Conservation (phyloP, 2,329 filamentous ascomycete genomes). For the Penicillium sclerotigenum region DNA sequence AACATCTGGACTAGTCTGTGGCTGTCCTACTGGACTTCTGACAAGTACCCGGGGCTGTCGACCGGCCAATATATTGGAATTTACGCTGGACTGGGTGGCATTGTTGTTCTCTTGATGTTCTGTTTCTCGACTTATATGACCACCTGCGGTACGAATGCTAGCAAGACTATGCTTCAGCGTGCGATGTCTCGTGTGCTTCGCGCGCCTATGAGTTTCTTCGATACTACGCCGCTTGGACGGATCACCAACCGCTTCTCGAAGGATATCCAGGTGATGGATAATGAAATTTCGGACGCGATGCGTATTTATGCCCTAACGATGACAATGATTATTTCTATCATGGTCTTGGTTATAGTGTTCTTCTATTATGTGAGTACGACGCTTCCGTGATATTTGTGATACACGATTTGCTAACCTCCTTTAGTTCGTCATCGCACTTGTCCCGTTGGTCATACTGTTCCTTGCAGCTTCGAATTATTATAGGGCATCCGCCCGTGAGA, state of each 20-base stretch:
- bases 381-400: background rate
- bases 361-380: conserved; percentile 68
- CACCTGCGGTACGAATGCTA: conserved; percentile 74
- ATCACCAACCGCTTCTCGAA: conserved; percentile 96
- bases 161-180: conserved; percentile 73
- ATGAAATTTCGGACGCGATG: conserved; percentile 81
- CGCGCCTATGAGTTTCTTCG: conserved; percentile 84
- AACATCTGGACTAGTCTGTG: conserved; percentile 88
- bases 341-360: conserved; percentile 88
- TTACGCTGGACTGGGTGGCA: conserved; percentile 67
- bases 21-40: conserved; percentile 89
- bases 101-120: conserved; percentile 74
- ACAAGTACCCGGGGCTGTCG: conserved; percentile 63
- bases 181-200: conserved; percentile 73
- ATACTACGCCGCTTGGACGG: conserved; percentile 89
- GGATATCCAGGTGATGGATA: conserved; percentile 96
- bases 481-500: conserved; percentile 82
- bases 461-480: conserved; percentile 83
- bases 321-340: conserved; percentile 76
- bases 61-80: conserved; percentile 67
- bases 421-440: conserved; percentile 66
- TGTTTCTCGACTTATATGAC: conserved; percentile 74
- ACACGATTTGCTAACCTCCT: conserved; percentile 1
- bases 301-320: conserved; percentile 89
- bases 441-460: conserved; percentile 71